A percentile compares a stretch with the other conserved stretches of the same genome.
phyloP scores from a whole-genome alignment of 495 filamentous ascomycete species.

The Xylaria venustula region DNA sequence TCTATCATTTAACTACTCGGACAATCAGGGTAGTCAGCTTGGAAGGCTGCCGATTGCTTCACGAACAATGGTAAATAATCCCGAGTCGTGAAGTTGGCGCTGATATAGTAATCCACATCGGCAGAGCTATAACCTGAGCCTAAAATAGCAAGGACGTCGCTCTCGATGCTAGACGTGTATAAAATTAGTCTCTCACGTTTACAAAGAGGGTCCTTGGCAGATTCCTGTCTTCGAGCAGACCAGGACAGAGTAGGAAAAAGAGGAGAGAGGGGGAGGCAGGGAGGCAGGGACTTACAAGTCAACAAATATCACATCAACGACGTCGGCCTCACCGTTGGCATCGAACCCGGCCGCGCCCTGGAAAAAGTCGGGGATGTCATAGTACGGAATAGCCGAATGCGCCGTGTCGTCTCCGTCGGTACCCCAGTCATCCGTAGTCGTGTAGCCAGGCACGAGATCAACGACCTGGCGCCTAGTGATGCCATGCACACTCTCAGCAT shows the following conservation, averaged over 20 bases:
- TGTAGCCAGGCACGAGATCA: constrained; percentile 64
- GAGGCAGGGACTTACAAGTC: constrained; percentile 82
- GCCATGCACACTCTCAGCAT: constrained; percentile 17
- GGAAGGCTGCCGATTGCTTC: constrained; percentile 37
- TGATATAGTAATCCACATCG: constrained; percentile 44
- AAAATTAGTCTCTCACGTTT: constrained; percentile 23
- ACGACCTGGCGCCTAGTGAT: constrained; percentile 41
- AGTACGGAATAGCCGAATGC: constrained; percentile 62
- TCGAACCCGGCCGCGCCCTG: constrained; percentile 54
- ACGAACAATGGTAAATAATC: constrained; percentile 51
- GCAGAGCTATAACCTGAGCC: constrained; percentile 37
- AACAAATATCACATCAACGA: constrained; percentile 73
- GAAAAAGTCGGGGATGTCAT: constrained; percentile 68
- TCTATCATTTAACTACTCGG: constrained; percentile 33
- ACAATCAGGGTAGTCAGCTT: constrained; percentile 47
- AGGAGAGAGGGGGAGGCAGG: too few relatives aligned
- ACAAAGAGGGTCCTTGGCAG: background rate
- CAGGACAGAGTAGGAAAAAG: background rate
- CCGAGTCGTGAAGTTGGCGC: constrained; percentile 43
- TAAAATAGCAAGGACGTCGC: constrained; percentile 33
- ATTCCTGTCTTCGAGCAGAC: background rate
- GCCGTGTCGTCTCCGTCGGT: constrained; percentile 75
- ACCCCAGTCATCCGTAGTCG: constrained; percentile 71
- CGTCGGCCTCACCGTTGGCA: constrained; percentile 44
- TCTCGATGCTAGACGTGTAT: constrained; percentile 22